phyloP scores from a whole-genome alignment of 139 green algal species.

The Picocystis salinarum region DNA sequence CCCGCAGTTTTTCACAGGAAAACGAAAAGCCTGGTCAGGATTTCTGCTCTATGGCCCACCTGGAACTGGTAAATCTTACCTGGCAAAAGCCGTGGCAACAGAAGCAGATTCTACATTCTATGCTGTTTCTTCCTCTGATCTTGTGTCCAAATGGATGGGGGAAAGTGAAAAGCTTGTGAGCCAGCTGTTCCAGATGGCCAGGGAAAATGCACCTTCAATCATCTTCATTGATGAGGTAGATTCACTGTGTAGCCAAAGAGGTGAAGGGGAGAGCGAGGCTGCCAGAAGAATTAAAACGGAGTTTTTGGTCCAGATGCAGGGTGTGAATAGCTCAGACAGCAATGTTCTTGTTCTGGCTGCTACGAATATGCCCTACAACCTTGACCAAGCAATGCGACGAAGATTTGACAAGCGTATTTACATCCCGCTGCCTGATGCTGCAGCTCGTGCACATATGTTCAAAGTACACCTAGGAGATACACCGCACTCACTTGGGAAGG shows the following conservation, averaged over 20 bases:
- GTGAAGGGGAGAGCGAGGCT: constrained; percentile 77
- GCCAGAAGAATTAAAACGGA: constrained; percentile 96
- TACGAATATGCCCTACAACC: constrained; percentile 90
- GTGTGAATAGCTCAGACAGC: constrained; percentile 9
- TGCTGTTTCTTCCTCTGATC: constrained; percentile 10
- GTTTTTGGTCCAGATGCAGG: constrained; percentile 93
- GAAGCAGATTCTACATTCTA: constrained; percentile 92
- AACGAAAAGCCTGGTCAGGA: constrained; percentile 91
- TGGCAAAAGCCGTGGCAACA: constrained; percentile 97
- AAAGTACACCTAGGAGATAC: constrained; percentile 85
- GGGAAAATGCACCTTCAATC: constrained; percentile 83
- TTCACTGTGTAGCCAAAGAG: constrained; percentile 62
- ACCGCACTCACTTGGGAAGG: constrained; percentile 45
- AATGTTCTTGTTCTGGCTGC: constrained; percentile 82
- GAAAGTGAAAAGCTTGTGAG: constrained; percentile 96
- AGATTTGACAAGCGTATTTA: constrained; percentile 94
- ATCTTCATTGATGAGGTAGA: constrained; percentile 99
- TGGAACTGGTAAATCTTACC: constrained; percentile 95
- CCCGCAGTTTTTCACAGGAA: constrained; percentile 99
- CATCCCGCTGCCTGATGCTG: constrained; percentile 85
- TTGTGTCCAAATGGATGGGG: constrained; percentile 27
- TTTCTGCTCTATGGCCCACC: constrained; percentile 96
- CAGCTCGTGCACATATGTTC: constrained; percentile 84
- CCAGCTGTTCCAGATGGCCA: constrained; percentile 78
- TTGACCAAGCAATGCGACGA: constrained; percentile 77